A percentile compares a stretch with the other conserved stretches of the same genome.
Evolutionary conservation across 495 filamentous ascomycete species (phyloP).

Genomic region (Hypoxylon cercidicola): DNA sequence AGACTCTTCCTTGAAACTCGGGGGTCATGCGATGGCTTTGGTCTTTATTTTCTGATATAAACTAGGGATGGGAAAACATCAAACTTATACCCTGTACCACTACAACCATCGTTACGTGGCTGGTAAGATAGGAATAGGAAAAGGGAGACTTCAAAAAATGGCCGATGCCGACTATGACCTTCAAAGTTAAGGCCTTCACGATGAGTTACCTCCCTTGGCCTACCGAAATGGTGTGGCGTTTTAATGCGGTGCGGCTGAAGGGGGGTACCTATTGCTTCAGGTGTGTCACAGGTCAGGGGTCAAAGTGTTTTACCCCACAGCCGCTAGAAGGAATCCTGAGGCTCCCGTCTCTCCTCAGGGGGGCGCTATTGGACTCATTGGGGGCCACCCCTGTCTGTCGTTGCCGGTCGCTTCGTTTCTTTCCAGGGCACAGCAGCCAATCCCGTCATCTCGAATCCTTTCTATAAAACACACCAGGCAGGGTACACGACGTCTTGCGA

Average conservation of each 20-base stretch:
- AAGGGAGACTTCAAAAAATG: too few relatives aligned
- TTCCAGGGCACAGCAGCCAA: slow-evolving; percentile 42
- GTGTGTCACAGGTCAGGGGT: slow-evolving; percentile 62
- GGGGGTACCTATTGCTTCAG: slow-evolving; percentile 52
- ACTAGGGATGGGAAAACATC: not conserved
- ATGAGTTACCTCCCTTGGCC: too few relatives aligned
- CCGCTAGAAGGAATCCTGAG: slow-evolving; percentile 29
- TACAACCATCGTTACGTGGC: too few relatives aligned
- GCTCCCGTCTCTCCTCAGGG: slow-evolving; percentile 30
- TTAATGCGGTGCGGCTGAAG: slow-evolving; percentile 41
- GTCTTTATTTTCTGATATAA: slow-evolving; percentile 6
- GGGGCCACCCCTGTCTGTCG: slow-evolving; percentile 16
- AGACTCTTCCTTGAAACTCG: slow-evolving; percentile 27
- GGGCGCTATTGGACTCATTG: not conserved
- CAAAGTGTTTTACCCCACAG: slow-evolving; percentile 45
- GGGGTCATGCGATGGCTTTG: slow-evolving; percentile 10
- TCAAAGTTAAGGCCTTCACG: too few relatives aligned
- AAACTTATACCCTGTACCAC: slow-evolving; percentile 3
- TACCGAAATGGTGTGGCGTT: slow-evolving; percentile 23
- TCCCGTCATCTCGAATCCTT: slow-evolving; percentile 37
- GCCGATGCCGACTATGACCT: too few relatives aligned
- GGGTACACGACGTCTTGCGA: slow-evolving; percentile 38
- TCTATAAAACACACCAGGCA: slow-evolving; percentile 54
- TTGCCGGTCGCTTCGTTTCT: slow-evolving; percentile 33
- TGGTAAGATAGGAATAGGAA: too few relatives aligned